Base-by-base conservation (phyloP, 257 asterid genomes). In the Solanum medicagineum region DNA sequence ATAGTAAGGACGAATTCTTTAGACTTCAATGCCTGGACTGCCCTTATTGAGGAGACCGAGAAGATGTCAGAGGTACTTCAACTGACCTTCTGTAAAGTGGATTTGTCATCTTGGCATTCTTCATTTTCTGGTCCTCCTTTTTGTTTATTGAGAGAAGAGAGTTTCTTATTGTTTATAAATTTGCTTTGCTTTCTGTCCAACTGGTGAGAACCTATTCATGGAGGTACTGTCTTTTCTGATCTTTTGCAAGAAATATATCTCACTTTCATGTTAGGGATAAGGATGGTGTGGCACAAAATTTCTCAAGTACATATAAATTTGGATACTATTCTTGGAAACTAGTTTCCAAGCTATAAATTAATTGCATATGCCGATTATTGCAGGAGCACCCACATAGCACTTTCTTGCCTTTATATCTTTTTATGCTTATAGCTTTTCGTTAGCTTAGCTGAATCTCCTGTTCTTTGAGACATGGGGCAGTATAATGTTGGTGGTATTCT, bases 11-110 rank as follows among this genome's bases (percentile, higher is more conserved):
- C 98, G 54, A 97, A 97, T 91, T 92, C 98, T 44, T 86, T 91
- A 87, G 99, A 97, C 63, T 97, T 97, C 55, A 92, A 87, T 91
- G 97, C 98, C 36, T 97, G 99, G 99, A 97, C 97, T 86, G 93
- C 98, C 49, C 91, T 97, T 79, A 91, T 97, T 32, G 99, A 97
- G 26, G 99, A 97, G 90, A 94, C 99, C 2, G 99, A 97, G 93
- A 97, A 92, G 87, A 87, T 85, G 85, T 89, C 95, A 6, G 99
- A 97, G 99, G 99, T 97, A 89, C 87, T 36, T 80, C 44, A 26
- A 84, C 49, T 44, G 63, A 54, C 56, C 80, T 88, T 44, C 12
- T 45, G 22, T 83, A 14, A 40, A 24, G 55, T 11, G 15, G 20
- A 68, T 19, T 22, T 68, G 11, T 79, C 49, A 32, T 49, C 83